Evolutionary conservation across 495 filamentous ascomycete genomes (phyloP).

Genomic region (Cetradonia linearis): DNA sequence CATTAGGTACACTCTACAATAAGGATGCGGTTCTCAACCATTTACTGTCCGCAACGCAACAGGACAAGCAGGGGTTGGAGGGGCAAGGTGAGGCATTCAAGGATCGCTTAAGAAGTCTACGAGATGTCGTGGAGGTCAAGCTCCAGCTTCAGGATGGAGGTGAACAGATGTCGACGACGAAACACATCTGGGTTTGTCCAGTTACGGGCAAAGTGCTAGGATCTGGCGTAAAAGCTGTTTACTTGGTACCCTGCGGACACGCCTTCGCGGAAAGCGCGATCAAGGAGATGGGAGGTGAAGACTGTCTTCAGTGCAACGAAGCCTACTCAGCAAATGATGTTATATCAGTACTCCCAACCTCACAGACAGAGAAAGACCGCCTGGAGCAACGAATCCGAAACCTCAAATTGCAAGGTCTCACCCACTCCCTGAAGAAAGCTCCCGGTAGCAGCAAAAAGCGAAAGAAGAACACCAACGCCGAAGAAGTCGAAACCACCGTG

Average conservation of each 20-base stretch:
- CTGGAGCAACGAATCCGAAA: conserved; percentile 53
- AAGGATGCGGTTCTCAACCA: conserved; percentile 83
- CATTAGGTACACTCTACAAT: conserved; percentile 78
- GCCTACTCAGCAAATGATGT: conserved; percentile 65
- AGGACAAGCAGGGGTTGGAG: conserved; percentile 33
- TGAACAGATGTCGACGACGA: not conserved
- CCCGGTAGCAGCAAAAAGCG: conserved; percentile 60
- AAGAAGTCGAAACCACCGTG: conserved; percentile 26
- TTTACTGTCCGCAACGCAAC: conserved; percentile 53
- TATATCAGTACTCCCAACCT: conserved; percentile 68
- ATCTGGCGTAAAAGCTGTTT: conserved; percentile 67
- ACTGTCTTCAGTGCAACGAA: conserved; percentile 64
- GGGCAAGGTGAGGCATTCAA: conserved; percentile 49
- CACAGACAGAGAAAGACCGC: conserved; percentile 57
- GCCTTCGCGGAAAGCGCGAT: conserved; percentile 80
- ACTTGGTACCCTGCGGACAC: conserved; percentile 91
- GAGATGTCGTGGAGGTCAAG: conserved; percentile 82
- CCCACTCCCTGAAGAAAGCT: conserved; percentile 83
- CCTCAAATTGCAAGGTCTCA: conserved; percentile 58
- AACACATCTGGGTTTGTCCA: conserved; percentile 61
- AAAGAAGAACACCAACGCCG: conserved; percentile 32
- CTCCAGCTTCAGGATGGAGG: conserved; percentile 49
- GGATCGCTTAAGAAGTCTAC: conserved; percentile 66
- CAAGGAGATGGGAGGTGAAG: conserved; percentile 59
- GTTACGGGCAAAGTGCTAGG: conserved; percentile 82